Evolutionary conservation across 2,329 filamentous ascomycete species (phyloP).

Genomic region (Zarea fungicola): DNA sequence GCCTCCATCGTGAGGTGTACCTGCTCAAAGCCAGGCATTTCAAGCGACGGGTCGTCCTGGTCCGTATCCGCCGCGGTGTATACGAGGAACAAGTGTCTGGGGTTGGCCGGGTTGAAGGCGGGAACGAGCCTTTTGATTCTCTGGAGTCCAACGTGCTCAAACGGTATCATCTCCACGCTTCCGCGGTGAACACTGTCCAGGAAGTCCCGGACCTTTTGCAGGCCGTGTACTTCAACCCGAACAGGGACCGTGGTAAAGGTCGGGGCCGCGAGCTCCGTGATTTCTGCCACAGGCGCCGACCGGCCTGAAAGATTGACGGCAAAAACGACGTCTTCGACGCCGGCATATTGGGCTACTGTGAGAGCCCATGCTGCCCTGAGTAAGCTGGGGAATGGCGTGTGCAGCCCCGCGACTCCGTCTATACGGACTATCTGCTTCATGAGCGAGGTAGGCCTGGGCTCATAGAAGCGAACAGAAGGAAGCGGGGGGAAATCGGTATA

Average conservation of each 20-base stretch:
- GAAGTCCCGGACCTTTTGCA: slow-evolving; percentile 9
- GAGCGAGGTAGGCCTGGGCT: not conserved
- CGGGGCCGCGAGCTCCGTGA: slow-evolving; percentile 8
- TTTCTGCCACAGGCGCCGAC: slow-evolving; percentile 7
- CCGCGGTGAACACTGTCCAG: slow-evolving; percentile 6
- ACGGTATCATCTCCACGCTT: slow-evolving; percentile 1
- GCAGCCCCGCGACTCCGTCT: not conserved
- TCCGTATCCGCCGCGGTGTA: slow-evolving; percentile 3
- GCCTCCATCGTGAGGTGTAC: too few relatives aligned
- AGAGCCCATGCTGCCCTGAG: not conserved
- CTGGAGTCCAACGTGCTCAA: not conserved
- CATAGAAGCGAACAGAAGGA: not conserved
- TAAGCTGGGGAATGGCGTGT: not conserved
- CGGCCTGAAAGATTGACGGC: slow-evolving; percentile 11
- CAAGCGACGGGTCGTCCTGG: too few relatives aligned
- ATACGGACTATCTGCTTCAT: not conserved
- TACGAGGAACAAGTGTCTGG: slow-evolving; percentile 10
- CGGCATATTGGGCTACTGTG: not conserved
- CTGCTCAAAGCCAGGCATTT: too few relatives aligned
- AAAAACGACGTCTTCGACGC: slow-evolving; percentile 11
- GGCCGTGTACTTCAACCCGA: not conserved
- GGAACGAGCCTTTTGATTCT: slow-evolving; percentile 4
- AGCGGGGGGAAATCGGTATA: not conserved
- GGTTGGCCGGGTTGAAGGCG: not conserved
- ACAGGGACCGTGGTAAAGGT: slow-evolving; percentile 13